Evolutionary conservation across 805 yeast genomes (phyloP), one percentile per base, ranked within the genome.

Genomic region (Cyberlindnera misumaiensis): DNA sequence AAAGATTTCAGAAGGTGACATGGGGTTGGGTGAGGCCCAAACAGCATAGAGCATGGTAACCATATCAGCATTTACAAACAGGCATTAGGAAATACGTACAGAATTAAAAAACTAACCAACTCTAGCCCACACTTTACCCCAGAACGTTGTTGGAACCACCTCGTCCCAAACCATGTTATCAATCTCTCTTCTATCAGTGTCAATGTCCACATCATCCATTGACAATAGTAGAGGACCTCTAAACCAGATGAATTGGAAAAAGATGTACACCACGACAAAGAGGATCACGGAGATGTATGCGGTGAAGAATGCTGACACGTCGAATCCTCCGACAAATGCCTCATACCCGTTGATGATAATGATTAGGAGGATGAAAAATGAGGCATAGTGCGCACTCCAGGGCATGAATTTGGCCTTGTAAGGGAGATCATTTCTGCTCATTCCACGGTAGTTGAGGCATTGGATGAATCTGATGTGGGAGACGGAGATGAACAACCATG

Each of bases 381-480:
- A 60, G 3, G 87, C 74, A 50, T 82, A 80, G 60, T 75, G 78
- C 2, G 89, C 84, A 43, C 66, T 60, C 45, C 56, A 72, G 3
- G 94, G 93, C 78, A 80, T 81, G 40, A 70, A 67, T n/a, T 53
- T 55, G 8, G 93, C 89, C 58, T 80, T 82, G 68, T 70, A 86
- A 9, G 95, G 93, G 41, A 85, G 67, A 10, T 72, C 68, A 49
- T 80, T 78, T 52, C 95, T 65, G 18, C 80, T 65, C 40, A 83
- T 78, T 36, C 79, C 78, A 57, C 87, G 74, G 16, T 64, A 56
- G 49, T 70, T 73, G 50, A 85, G 62, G 26, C 81, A 79, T 30
- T 65, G 59, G 80, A 82, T 82, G 62, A 82, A 83, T 56, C 89
- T 67, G 41, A 83, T 61, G 59, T 81, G 89, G 3, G 83, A 66